These are phyloP conservation scores for Colletotrichum sublineola DNA, from an alignment of 2,329 filamentous ascomycete genomes.

Conservation along the genomic window DNA sequence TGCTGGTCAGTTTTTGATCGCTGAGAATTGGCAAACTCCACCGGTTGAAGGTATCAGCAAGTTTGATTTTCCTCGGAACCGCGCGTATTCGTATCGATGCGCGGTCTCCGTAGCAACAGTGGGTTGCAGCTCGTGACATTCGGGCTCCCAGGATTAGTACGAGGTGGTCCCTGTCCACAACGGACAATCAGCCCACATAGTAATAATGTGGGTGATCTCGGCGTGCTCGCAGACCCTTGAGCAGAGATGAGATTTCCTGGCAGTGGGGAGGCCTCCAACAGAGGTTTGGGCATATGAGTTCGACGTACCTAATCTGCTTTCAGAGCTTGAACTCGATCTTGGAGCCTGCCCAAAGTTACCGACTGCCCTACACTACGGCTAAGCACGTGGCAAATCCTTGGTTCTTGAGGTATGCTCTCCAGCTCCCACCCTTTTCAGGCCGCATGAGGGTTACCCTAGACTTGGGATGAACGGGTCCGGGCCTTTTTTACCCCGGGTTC, in stretches of 20 bases:
- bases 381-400: no score
- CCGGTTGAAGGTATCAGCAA: background rate
- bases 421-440: background rate
- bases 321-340: background rate
- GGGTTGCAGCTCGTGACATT: background rate
- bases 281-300: background rate
- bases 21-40: background rate
- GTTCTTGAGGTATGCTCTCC: background rate
- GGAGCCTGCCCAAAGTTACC: no score
- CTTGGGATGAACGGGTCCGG: background rate
- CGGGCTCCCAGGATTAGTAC: background rate
- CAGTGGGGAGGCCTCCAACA: background rate
- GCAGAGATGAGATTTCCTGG: no score
- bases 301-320: background rate
- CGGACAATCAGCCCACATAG: no score
- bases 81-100: background rate
- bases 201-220: background rate
- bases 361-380: no score
- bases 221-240: background rate
- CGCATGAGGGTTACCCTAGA: background rate
- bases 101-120: background rate
- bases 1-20: background rate
- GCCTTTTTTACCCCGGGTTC: slow-evolving; percentile 45
- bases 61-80: background rate
- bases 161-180: background rate